Evolutionary conservation across 2,329 filamentous ascomycete species (phyloP), one percentile per base, ranked within the genome.

Genomic region (Talaromyces sp.): DNA sequence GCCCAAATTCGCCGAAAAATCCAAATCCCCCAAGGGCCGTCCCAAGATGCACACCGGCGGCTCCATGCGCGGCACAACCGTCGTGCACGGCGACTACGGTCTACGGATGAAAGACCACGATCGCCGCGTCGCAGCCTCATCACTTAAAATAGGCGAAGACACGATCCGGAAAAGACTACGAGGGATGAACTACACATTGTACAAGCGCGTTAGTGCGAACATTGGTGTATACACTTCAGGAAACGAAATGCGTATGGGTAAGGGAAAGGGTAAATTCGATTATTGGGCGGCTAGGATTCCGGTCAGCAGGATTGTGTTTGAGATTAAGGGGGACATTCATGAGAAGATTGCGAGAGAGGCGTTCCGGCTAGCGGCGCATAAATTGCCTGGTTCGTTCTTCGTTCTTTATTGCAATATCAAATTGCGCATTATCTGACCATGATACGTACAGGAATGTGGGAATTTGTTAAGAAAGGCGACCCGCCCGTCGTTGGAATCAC

Each of bases 171-270:
- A 87, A 73, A 86, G 94, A 68, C 82, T 99, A 56, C 86, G 95
- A 81, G 95, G 95, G 54, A 89, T 96, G 85, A 92, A 93, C 74
- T 99, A 96, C 79, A 88, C 92, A 64, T 78, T 99, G 56, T 99
- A 96, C 81, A 96, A 92, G 82, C 87, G 95, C 68, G 89, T 98
- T 61, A 89, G 88, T 72, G 95, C 93, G 69, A 97, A 96, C 75
- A 90, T 98, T 70, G 95, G 94, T 75, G 96, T 99, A 25, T 99
- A 95, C 79, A 90, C 92, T 65, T 95, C 90, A 77, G 95, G 95
- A 65, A 99, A 98, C 74, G 95, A 99, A 81, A 90, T 92, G 78
- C 90, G 95, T 86, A 99, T 99, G 96, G 95, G 95, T 78, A 99
- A 98, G 81, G 95, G 95, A 80, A 99, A 99, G 78, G 95, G 95